These are phyloP conservation scores for Tylopilus cervinicoccineus DNA, from an alignment of 768 basidiomycete genomes.

Conservation along the genomic window DNA sequence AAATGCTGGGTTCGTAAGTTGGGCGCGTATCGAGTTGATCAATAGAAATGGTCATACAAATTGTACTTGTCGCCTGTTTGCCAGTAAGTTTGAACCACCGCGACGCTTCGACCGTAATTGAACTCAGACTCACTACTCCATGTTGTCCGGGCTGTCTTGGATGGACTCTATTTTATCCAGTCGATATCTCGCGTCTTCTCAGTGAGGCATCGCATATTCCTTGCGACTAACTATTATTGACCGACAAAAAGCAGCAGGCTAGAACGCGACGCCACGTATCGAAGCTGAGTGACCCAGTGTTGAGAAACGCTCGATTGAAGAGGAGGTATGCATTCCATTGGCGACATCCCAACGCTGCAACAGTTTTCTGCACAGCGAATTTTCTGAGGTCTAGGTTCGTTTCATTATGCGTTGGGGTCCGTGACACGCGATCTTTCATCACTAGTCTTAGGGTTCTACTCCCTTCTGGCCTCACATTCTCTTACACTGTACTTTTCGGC, in stretches of 20 bases:
- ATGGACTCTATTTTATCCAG: background rate
- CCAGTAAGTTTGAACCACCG: constrained; percentile 1
- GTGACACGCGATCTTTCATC: constrained; percentile 9
- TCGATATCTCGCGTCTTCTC: background rate
- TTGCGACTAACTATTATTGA: background rate
- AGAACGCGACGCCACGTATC: background rate
- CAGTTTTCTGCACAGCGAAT: background rate
- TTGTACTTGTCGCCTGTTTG: background rate
- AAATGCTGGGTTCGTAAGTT: background rate
- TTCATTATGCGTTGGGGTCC: constrained; percentile 7
- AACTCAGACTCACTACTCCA: background rate
- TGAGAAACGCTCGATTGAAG: background rate
- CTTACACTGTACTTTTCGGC: background rate
- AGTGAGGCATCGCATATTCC: no score
- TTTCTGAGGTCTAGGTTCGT: constrained; percentile 14
- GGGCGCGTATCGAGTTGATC: background rate
- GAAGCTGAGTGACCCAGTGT: background rate
- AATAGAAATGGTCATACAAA: background rate
- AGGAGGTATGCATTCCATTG: background rate
- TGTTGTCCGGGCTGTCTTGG: background rate
- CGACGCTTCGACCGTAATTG: background rate
- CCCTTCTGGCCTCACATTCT: background rate
- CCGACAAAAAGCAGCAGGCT: background rate
- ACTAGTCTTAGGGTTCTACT: constrained; percentile 6
- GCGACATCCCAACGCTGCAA: background rate